These are phyloP conservation scores for Fusarium sp. DNA, from an alignment of 2,329 filamentous ascomycete genomes.

Conservation along the genomic window DNA sequence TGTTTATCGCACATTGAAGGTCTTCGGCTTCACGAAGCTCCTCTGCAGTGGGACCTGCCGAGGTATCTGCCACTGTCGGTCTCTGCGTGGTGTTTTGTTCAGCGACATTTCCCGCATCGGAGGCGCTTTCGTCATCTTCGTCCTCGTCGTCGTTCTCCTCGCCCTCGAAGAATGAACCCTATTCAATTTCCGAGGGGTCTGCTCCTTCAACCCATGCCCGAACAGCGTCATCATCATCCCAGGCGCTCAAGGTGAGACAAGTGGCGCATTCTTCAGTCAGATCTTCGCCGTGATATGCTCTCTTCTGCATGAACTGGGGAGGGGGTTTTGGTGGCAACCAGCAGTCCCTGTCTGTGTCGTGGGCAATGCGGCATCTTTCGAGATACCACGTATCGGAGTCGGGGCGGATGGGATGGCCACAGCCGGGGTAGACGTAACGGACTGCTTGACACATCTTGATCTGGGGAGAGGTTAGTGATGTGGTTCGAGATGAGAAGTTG, in stretches of 20 bases:
- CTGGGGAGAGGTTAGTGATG: not conserved
- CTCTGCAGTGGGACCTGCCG: not conserved
- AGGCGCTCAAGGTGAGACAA: not conserved
- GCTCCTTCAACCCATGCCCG: not conserved
- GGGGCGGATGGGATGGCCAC: constrained; percentile 33
- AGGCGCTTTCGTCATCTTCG: not conserved
- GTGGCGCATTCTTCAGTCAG: constrained; percentile 1
- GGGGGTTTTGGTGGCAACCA: constrained; percentile 30
- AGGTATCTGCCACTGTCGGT: not conserved
- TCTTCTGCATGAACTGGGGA: not conserved
- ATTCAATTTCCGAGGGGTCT: not conserved
- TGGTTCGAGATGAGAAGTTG: not conserved
- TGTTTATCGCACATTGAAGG: not conserved
- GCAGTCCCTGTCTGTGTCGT: constrained; percentile 22
- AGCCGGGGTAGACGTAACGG: constrained; percentile 39
- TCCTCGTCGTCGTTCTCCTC: not conserved
- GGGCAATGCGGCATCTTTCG: constrained; percentile 30
- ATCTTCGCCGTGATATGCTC: constrained; percentile 17
- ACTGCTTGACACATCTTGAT: constrained; percentile 38
- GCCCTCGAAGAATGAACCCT: not conserved
- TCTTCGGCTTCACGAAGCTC: not conserved
- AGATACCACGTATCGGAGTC: constrained; percentile 12
- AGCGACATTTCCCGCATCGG: not conserved
- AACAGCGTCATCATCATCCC: not conserved
- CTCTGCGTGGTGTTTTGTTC: not conserved